Evolutionary conservation across 305 asterid species (phyloP).

Genomic region (Nicotiana rustica): DNA sequence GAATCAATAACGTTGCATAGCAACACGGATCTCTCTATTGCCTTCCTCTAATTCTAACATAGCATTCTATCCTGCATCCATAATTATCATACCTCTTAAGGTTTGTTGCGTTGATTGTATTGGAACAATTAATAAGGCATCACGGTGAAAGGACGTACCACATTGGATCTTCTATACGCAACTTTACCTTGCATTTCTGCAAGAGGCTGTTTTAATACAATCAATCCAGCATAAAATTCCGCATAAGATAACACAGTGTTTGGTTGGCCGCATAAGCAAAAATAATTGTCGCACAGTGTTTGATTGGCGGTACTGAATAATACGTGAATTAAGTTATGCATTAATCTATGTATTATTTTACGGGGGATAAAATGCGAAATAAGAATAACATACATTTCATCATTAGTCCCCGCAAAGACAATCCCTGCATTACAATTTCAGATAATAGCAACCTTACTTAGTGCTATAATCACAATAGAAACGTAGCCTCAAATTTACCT

Average conservation of each 20-base stretch:
- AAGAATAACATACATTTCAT: not conserved
- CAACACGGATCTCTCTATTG: not conserved
- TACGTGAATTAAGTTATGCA: not conserved
- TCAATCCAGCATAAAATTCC: not conserved
- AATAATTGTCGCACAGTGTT: not conserved
- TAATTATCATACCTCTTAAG: not conserved
- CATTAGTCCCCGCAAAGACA: not conserved
- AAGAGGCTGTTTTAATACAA: too few relatives aligned
- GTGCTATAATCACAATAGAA: not conserved
- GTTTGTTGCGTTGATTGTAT: not conserved
- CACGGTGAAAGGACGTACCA: too few relatives aligned
- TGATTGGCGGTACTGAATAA: not conserved
- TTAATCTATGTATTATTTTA: not conserved
- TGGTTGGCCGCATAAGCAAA: not conserved
- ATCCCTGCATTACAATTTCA: not conserved
- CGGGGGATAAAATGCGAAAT: not conserved
- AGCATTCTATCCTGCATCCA: not conserved
- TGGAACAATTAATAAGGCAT: not conserved
- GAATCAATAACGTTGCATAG: not conserved
- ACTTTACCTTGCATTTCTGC: too few relatives aligned
- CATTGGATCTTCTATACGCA: too few relatives aligned
- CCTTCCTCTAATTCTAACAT: not conserved
- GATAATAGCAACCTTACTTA: not conserved
- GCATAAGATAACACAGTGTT: not conserved
- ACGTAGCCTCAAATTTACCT: slow-evolving; percentile 42